A percentile compares a stretch with the other conserved stretches of the same genome.
Evolutionary conservation across 805 yeast genomes (phyloP).

Genomic region (Saccharomycopsis oosterbeekiorum): DNA sequence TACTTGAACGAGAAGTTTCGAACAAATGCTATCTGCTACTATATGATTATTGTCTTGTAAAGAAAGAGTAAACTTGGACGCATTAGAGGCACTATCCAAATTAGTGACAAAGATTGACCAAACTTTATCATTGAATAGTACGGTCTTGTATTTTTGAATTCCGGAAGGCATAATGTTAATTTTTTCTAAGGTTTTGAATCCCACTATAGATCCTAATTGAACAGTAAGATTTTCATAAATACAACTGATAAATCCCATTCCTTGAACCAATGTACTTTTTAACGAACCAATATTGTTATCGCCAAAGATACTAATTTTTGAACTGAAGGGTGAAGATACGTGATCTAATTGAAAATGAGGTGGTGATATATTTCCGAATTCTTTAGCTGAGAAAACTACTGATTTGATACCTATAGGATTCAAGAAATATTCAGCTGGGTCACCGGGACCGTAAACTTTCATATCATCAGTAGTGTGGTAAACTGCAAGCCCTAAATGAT

Average conservation of each 20-base stretch:
- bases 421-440: conserved; percentile 41
- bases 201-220: conserved; percentile 35
- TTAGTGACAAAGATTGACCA: conserved; percentile 46
- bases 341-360: conserved; percentile 19
- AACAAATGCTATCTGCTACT: conserved; percentile 29
- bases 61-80: conserved; percentile 24
- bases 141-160: conserved; percentile 38
- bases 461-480: conserved; percentile 47
- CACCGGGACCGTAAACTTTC: conserved; percentile 52
- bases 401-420: conserved; percentile 50
- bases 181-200: conserved; percentile 31
- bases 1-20: conserved; percentile 39
- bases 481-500: conserved; percentile 50
- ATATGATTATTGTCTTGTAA: conserved; percentile 28
- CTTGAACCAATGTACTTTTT: conserved; percentile 34
- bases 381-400: conserved; percentile 38
- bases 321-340: conserved; percentile 25
- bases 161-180: conserved; percentile 25
- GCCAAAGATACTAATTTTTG: conserved; percentile 35
- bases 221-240: conserved; percentile 38
- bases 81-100: conserved; percentile 25
- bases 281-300: conserved; percentile 28
- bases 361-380: conserved; percentile 23
- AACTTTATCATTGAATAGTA: conserved; percentile 38
- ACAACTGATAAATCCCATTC: conserved; percentile 50